These are phyloP conservation scores for Cryptococcus maquisensis DNA, from an alignment of 1,284 basidiomycete species.

Conservation along the genomic window DNA sequence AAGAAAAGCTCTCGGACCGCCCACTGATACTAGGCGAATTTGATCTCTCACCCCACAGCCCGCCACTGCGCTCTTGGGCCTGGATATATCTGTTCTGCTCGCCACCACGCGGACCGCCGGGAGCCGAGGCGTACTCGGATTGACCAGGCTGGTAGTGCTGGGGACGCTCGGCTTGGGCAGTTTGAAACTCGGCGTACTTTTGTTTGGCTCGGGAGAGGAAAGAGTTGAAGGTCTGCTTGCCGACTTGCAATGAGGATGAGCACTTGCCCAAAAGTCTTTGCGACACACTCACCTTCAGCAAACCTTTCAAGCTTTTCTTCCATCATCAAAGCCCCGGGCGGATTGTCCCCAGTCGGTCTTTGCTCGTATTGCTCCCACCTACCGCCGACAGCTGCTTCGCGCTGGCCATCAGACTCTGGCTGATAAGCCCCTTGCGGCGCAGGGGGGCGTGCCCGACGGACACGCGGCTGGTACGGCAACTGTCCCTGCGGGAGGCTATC, in stretches of 20 bases:
- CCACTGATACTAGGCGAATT: conserved; percentile 10
- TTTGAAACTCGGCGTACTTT: conserved; percentile 38
- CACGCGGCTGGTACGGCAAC: conserved; percentile 45
- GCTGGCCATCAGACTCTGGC: conserved; percentile 6
- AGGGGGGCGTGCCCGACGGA: conserved; percentile 25
- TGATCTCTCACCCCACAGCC: conserved; percentile 30
- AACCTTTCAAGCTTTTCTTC: conserved; percentile 44
- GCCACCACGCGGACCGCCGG: conserved; percentile 29
- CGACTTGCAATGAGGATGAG: conserved; percentile 17
- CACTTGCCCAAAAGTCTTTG: not conserved
- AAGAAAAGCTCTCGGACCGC: conserved; percentile 28
- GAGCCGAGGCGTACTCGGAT: conserved; percentile 1
- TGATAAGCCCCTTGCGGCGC: conserved; percentile 2
- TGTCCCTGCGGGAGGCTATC: conserved; percentile 10
- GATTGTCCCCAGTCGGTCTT: conserved; percentile 16
- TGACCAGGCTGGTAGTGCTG: not conserved
- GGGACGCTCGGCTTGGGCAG: conserved; percentile 9
- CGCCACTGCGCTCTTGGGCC: conserved; percentile 2
- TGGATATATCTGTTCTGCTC: conserved; percentile 21
- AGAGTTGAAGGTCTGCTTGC: conserved; percentile 43
- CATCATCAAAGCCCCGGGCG: conserved; percentile 35
- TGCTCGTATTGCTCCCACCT: conserved; percentile 2
- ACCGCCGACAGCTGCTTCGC: not conserved
- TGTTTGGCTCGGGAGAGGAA: conserved; percentile 37
- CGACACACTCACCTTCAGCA: conserved; percentile 35